phyloP scores from a whole-genome alignment of 2,329 filamentous ascomycete genomes.

The Sordariomycetes sp. region DNA sequence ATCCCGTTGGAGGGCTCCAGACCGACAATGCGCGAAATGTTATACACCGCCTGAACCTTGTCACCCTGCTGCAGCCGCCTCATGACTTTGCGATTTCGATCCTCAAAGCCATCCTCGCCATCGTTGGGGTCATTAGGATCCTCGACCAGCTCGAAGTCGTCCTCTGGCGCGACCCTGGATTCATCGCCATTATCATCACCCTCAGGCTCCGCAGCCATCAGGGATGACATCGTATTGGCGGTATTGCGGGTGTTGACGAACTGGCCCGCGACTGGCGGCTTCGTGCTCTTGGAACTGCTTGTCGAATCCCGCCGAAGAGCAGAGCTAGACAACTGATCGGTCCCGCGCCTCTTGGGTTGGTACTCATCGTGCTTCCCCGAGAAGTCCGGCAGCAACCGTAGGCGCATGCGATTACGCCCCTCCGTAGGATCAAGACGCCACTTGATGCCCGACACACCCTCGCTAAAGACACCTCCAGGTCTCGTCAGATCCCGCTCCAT shows the following conservation, averaged over 20 bases:
- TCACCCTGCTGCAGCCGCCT: constrained; percentile 82
- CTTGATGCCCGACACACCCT: constrained; percentile 42
- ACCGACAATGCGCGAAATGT: constrained; percentile 87
- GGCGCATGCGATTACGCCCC: constrained; percentile 86
- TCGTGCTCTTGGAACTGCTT: constrained; percentile 6
- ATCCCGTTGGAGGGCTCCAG: constrained; percentile 90
- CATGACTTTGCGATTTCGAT: constrained; percentile 98
- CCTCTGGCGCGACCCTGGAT: constrained; percentile 43
- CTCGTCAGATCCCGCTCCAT: constrained; percentile 68
- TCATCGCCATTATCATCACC: constrained; percentile 5
- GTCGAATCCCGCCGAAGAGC: constrained; percentile 4
- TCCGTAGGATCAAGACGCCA: constrained; percentile 96
- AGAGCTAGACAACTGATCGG: constrained; percentile 15
- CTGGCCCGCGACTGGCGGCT: neutral
- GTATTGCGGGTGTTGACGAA: neutral
- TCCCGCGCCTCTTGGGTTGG: constrained; percentile 66
- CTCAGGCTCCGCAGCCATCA: neutral
- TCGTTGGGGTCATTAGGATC: constrained; percentile 79
- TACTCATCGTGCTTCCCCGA: constrained; percentile 57
- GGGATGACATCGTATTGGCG: neutral
- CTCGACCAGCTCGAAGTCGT: constrained; percentile 92
- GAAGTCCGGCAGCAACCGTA: constrained; percentile 72
- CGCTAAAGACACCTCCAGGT: constrained; percentile 69
- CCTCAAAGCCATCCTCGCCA: constrained; percentile 63
- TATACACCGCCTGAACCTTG: constrained; percentile 85